These are phyloP conservation scores for Komagataella mondaviorum DNA, from an alignment of 805 yeast genomes.

Conservation along the genomic window DNA sequence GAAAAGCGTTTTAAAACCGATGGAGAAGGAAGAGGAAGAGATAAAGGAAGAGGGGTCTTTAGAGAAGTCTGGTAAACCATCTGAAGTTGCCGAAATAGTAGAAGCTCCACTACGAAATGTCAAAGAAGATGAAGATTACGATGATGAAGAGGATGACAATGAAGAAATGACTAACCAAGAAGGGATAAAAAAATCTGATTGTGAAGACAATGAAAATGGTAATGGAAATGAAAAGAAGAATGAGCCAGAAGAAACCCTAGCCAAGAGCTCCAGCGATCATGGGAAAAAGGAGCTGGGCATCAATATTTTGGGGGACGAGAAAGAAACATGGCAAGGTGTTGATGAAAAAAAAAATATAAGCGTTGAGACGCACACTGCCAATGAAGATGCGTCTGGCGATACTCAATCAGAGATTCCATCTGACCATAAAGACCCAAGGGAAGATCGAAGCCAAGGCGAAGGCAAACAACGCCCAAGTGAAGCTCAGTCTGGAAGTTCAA, in stretches of 20 bases:
- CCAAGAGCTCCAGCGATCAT: neutral
- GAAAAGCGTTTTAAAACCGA: slow-evolving; percentile 16
- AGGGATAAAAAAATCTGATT: slow-evolving; percentile 1
- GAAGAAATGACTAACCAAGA: slow-evolving; percentile 1
- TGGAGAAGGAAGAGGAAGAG: slow-evolving; percentile 14
- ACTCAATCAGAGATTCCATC: neutral
- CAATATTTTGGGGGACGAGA: neutral
- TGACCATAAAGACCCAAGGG: neutral
- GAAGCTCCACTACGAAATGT: slow-evolving; percentile 19
- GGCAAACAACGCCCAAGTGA: neutral
- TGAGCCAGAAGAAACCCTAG: neutral
- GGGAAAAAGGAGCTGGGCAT: neutral
- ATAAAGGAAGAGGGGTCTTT: slow-evolving; percentile 1
- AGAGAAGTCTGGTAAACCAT: neutral
- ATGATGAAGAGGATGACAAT: slow-evolving; percentile 13
- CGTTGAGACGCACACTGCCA: neutral
- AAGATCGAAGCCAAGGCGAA: neutral
- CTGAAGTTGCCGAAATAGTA: slow-evolving; percentile 1
- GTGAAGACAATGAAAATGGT: neutral
- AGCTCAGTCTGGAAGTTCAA: neutral
- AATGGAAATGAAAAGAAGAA: neutral
- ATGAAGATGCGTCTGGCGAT: neutral
- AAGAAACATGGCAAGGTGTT: neutral
- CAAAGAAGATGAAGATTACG: slow-evolving; percentile 24
- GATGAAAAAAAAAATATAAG: neutral